Base-by-base conservation (phyloP, 208 protist genomes). In the Chromosphaera perkinsii region DNA sequence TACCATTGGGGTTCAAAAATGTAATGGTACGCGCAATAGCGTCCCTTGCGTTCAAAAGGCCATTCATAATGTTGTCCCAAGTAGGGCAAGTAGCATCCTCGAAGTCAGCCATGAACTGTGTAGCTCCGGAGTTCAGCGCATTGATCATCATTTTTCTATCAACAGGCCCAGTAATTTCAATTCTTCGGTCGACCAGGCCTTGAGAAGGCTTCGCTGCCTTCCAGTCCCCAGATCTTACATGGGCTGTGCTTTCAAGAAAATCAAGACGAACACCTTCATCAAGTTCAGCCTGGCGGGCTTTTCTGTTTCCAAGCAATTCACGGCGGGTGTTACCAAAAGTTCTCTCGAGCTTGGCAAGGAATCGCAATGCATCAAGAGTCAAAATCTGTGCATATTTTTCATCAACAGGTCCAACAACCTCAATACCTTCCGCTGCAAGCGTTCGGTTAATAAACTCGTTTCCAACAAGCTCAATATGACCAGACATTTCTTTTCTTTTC, bases 91-190 rank as follows among this genome's bases (percentile, higher is more conserved):
- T 73, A 4, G 72, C 45, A 22, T 63, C 57, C 47, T 85, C 81
- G 69, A 85, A 85, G 51, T 85, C 81, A 10, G 80, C 76, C 81
- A 85, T 85, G 58, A 81, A 85, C 27, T 58, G 54, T 9, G 51
- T 83, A 1, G 81, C 81, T 36, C 81, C 81, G 12, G 69, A 79
- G 60, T 85, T 85, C 7, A 85, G 63, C 9, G 81, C 81, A 65
- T 85, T 85, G 68, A 85, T 85, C 22, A 85, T 70, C 80, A 85
- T 85, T 47, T 85, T 85, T 39, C 80, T 42, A 31, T 82, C 74
- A 0, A 77, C 56, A 22, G 81, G 81, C 33, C 81, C 81, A n/a
- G 79, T 83, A 47, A 83, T 83, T 45, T 83, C 79, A 3, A 83
- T 75, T 36, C 79, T 66, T 49, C 79, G 72, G 36, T 86, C 81